Evolutionary conservation across 805 yeast genomes (phyloP), one percentile per base, ranked within the genome.

Genomic region (Vanderwaltozyma tropicalis): DNA sequence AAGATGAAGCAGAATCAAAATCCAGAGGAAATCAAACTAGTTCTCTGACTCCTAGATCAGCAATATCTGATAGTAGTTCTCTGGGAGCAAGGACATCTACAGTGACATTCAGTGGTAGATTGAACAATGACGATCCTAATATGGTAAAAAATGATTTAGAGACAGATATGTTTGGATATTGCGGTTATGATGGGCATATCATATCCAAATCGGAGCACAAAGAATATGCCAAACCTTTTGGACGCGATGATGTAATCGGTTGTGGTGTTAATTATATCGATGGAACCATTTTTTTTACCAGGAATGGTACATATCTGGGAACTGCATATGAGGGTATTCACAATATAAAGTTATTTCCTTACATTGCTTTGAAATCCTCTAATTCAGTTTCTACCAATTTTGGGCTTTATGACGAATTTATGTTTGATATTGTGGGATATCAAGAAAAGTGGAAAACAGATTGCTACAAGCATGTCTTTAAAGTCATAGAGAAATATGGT

Each of bases 261-360:
- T 80, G 88, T 57, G 96, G 96, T 4, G 69, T 86, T 18, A 80
- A 87, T 61, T 80, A 74, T 48, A 64, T 71, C 13, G 73, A 72
- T 29, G 69, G 74, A 30, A 61, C 76, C 0, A 68, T 85, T 2
- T 88, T 87, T 49, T 74, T 75, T 45, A 87, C 96, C 0, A 79
- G 82, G 54, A 87, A 88, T 59, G 96, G 96, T 2, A 68, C 82
- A 3, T 62, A 57, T 28, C 52, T 76, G 31, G 81, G 80, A 1
- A 62, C 66, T 28, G 79, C 79, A 2, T 76, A 76, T 44, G 57
- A 59, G 5, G 69, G 72, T 41, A 48, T 72, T 13, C 56, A 65
- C 18, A 58, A 59, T 25, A 50, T 56, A 21, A 52, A 61, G 5
- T 44, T 74, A n/a, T 61, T 66, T 7, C 85, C 86, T 9, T 53